Evolutionary conservation across 352 stramenopile genomes (phyloP), one percentile per base, ranked within the genome.

Genomic region (Pythium volutum): DNA sequence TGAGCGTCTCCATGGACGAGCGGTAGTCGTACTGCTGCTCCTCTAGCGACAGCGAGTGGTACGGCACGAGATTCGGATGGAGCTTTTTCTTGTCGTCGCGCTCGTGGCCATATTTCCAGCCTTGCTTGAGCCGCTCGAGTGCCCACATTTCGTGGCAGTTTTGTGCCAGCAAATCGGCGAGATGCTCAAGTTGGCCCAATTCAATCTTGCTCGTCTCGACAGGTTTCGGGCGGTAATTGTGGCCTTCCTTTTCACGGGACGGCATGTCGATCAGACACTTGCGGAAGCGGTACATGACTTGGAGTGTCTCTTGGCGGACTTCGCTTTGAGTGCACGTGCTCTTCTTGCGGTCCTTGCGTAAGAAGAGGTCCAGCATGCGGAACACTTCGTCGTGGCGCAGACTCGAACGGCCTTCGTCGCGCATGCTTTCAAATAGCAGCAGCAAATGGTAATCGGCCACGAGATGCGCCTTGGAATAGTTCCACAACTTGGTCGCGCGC

Each of bases 91-190:
- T 72, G 59, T 94, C 84, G 59, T 91, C 76, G n/a, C 86, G 83
- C 51, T 86, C 64, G 1, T 66, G 61, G 20, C 86, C 86, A 34
- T 86, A 95, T 23, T 76, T 69, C 86, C 86, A 95, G 27, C 86
- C 86, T 72, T 95, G 84, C 52, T 95, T 91, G 22, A 95, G 65
- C 6, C 86, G 82, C 45, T 94, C 86, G 2, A 93, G 65, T 0
- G 84, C 81, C 86, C 86, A 95, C 76, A 93, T 91, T 42, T 95
- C 86, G 60, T 95, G 86, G 55, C 79, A 90, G 51, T 95, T 95
- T 58, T 88, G 84, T 12, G 84, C 82, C 20, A 95, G 53, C 55
- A 91, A 83, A 54, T 93, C 81, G 1, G 75, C 81, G 47, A 93
- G 66, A 57, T 90, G 79, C 52, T 88, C 80, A 4, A 93, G 67